Evolutionary conservation across 768 basidiomycete genomes (phyloP), one percentile per base, ranked within the genome.

Genomic region (Leccinum ochraceum): DNA sequence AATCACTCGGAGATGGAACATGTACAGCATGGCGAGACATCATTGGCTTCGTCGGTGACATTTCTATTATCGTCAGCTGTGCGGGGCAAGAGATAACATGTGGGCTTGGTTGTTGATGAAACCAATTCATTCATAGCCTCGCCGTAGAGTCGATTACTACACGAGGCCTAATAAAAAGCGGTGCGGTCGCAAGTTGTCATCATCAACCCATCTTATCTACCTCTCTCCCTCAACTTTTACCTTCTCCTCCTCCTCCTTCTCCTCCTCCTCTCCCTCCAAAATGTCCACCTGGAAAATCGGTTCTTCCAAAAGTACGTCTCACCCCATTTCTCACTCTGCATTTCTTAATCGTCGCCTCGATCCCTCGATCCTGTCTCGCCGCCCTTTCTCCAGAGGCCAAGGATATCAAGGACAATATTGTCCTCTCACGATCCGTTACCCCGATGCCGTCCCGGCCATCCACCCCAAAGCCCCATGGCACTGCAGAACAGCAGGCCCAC

Each of bases 361-460:
- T 59, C 53, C 22, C 42, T 24, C 53, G 50, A 57, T 60, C 60
- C 62, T 34, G 60, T 53, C 49, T 46, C 24, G 22, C 42, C 22
- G 51, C 20, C 20, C 10, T 26, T 62, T 30, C 28, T 36, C 52
- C 73, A 90, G 87, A 88, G 75, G 69, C 80, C 66, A 92, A 90
- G 75, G 89, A 92, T 65, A 66, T 75, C 64, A 88, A 81, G 72
- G 88, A 90, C 66, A 87, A 85, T 75, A 87, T 87, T 8, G 78
- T 84, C 66, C 76, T 84, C 71, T 92, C 90, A 34, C 81, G 89
- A 78, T 92, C 91, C 56, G 85, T 84, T 55, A 93, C 91, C 28
- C 91, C 91, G 56, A 85, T 92, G 64, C 88, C 88, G 24, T 93
- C 91, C 13, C 82, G 91, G 26, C 88, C 91, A n/a, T 83, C 84